Percentiles rank a stretch among this genome's conserved stretches.
Conservation (phyloP, 306 rosid genomes). For the Quercus suber region DNA sequence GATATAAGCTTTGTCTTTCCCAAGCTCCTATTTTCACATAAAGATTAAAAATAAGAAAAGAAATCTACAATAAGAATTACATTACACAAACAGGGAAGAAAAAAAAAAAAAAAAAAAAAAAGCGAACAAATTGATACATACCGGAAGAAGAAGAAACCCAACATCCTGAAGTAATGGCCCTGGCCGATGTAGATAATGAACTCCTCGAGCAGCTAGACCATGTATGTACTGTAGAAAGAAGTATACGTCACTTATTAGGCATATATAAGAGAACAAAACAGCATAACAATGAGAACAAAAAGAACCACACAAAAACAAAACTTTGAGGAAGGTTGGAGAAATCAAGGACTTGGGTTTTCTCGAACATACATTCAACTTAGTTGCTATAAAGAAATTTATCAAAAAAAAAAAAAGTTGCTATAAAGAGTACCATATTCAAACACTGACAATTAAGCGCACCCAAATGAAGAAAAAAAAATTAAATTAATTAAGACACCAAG, state of each 20-base stretch:
- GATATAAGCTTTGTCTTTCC: conserved; percentile 76
- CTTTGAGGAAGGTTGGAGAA: not conserved
- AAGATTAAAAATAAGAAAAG: conserved; percentile 19
- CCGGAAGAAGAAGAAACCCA: conserved; percentile 88
- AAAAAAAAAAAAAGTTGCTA: not conserved
- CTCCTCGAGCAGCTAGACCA: conserved; percentile 96
- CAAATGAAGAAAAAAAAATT: not conserved
- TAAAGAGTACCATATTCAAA: not conserved
- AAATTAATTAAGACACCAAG: not conserved
- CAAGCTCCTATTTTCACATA: conserved; percentile 68
- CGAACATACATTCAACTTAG: not conserved
- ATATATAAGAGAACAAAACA: not conserved
- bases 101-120: not conserved
- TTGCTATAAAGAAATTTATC: not conserved
- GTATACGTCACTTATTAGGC: conserved; percentile 12
- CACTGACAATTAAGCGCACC: not conserved
- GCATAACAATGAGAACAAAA: not conserved
- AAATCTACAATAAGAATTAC: not conserved
- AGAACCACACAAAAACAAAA: not conserved
- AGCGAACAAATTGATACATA: conserved; percentile 26
- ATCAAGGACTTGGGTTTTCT: not conserved
- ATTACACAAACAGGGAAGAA: not conserved
- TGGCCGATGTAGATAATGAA: conserved; percentile 90
- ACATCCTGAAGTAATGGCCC: conserved; percentile 91
- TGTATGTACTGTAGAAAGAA: conserved; percentile 73